phyloP scores from a whole-genome alignment of 2,329 filamentous ascomycete species.

The Cercospora zeae-maydis region DNA sequence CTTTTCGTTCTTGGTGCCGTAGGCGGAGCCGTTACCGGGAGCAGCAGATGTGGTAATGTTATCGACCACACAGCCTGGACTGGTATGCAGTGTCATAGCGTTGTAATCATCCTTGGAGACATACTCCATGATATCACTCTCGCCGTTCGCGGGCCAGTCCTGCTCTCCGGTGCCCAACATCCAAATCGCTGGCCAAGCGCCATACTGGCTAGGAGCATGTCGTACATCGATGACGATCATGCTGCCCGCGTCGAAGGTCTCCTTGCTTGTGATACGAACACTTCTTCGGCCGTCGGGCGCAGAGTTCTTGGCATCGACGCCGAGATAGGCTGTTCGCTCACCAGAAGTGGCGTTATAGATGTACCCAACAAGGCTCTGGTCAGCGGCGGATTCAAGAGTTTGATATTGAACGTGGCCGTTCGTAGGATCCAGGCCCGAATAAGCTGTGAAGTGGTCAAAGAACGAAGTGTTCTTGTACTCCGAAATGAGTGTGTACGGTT shows the following conservation, averaged over 20 bases:
- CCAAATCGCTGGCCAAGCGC: constrained; percentile 53
- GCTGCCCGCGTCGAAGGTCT: constrained; percentile 47
- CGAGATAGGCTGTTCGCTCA: constrained; percentile 41
- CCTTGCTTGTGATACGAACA: constrained; percentile 48
- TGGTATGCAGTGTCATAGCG: constrained; percentile 49
- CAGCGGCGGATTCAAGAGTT: constrained; percentile 33
- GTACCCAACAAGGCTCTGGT: constrained; percentile 40
- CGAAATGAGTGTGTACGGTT: constrained; percentile 31
- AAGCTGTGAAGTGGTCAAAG: constrained; percentile 46
- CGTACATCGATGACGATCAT: constrained; percentile 50
- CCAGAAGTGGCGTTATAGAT: constrained; percentile 38
- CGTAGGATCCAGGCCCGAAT: constrained; percentile 44
- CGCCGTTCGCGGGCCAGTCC: constrained; percentile 42
- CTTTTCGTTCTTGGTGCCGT: background rate
- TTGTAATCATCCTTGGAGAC: constrained; percentile 45
- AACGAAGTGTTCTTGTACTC: constrained; percentile 38
- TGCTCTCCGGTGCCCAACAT: constrained; percentile 31
- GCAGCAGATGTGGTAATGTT: constrained; percentile 30
- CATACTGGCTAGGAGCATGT: constrained; percentile 52
- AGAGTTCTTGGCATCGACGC: constrained; percentile 42
- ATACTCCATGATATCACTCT: constrained; percentile 51
- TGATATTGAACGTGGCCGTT: constrained; percentile 36
- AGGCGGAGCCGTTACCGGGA: background rate
- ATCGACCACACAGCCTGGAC: constrained; percentile 42
- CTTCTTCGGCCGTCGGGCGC: constrained; percentile 43